These are phyloP conservation scores for Fusarium luffae DNA, from an alignment of 2,329 filamentous ascomycete species.

Conservation along the genomic window DNA sequence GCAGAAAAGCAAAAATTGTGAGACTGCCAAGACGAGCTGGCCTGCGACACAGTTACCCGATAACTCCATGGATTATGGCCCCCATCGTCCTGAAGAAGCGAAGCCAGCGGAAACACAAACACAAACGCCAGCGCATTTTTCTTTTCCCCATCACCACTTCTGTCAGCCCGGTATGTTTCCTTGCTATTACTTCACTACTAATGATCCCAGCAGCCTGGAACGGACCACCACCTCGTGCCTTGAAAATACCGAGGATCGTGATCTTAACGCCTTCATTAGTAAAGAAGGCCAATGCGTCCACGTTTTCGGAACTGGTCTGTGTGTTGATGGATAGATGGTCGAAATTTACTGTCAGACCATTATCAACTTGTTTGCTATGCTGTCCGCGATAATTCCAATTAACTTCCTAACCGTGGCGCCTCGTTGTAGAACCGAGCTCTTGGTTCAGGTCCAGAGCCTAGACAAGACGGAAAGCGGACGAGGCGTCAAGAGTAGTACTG, in stretches of 20 bases:
- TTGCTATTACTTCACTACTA: not conserved
- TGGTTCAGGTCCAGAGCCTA: slow-evolving; percentile 18
- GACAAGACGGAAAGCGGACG: slow-evolving; percentile 18
- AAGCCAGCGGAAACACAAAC: slow-evolving; percentile 33
- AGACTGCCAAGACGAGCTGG: slow-evolving; percentile 30
- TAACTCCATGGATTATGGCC: slow-evolving; percentile 23
- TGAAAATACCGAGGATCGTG: not conserved
- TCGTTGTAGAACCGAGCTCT: slow-evolving; percentile 21
- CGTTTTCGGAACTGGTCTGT: slow-evolving; percentile 17
- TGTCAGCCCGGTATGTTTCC: not conserved
- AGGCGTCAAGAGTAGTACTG: not conserved
- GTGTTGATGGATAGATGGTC: not conserved
- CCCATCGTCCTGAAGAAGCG: slow-evolving; percentile 29
- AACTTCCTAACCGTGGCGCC: slow-evolving; percentile 11
- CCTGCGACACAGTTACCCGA: slow-evolving; percentile 23
- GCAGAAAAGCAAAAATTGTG: slow-evolving; percentile 17
- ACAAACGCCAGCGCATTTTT: slow-evolving; percentile 17
- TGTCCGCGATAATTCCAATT: slow-evolving; percentile 10
- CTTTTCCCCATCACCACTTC: slow-evolving; percentile 2
- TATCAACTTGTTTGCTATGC: not conserved
- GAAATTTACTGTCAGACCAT: slow-evolving; percentile 5
- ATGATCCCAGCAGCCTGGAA: not conserved
- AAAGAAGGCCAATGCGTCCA: slow-evolving; percentile 21
- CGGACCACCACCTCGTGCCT: not conserved
- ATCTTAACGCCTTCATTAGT: not conserved